Base-by-base conservation (phyloP, 2,329 filamentous ascomycete species). In the Aureobasidium sp. region DNA sequence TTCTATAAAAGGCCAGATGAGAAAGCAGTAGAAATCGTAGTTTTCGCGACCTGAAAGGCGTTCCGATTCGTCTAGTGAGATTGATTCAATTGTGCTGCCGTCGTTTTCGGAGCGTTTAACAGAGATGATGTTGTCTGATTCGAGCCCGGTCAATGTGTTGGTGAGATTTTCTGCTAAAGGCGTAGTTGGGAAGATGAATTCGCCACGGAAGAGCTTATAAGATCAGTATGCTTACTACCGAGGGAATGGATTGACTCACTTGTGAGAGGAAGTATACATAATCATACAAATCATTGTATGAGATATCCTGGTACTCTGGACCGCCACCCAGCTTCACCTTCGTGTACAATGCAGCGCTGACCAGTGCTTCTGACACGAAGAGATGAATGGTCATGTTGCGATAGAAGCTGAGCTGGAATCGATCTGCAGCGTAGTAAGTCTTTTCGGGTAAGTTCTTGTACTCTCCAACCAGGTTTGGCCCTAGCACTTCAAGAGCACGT, bases 371-470 rank as follows among this genome's bases (percentile, higher is more conserved):
- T 2, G 91, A 88, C 62, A 99, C 94, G 74, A 99, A 99, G 5
- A 99, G 83, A 72, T 99, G 94, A 64, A 99, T 99, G 0, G 93
- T 97, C 94, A 97, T 97, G 75, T 99, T 99, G 58, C 94, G 87
- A 76, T 99, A 99, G 75, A 99, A 99, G 0, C 91, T 96, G 10
- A 99, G 83, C 72, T 99, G 94, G 78, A 99, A 99, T 59, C 78
- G 84, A 73, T 99, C 94, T 42, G 97, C 91, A 5, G 94, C 94
- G 69, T 90, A 96, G 74, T 90, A 97, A 0, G 94, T 97, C 21
- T 90, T 90, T 72, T 99, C 94, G 0, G 89, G 88, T 5, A 99
- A 77, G 0, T 87, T 90, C 41, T 87, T 83, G 0, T 96, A 81
- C 5, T 87, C 79, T 5, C 92, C 91, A 0, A 99, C 91, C 1